These are phyloP conservation scores for Fomitopsis pulvina DNA, from an alignment of 768 basidiomycete species.

Conservation along the genomic window DNA sequence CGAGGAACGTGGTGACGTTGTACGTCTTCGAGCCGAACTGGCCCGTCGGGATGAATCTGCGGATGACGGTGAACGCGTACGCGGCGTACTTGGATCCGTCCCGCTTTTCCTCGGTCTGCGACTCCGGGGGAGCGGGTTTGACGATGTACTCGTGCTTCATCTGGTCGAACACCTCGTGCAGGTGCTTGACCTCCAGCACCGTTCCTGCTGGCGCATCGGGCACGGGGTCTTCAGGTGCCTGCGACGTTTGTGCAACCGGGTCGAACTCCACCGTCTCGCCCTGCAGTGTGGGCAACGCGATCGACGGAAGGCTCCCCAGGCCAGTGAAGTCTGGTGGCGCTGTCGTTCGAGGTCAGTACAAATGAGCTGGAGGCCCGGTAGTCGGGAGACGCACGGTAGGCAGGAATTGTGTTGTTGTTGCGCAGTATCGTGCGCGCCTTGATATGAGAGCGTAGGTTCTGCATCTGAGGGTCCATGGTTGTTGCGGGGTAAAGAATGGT, in stretches of 20 bases:
- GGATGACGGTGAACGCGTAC: constrained; percentile 22
- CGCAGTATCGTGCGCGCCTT: no score
- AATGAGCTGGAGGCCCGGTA: no score
- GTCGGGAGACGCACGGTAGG: no score
- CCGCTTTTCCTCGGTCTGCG: constrained; percentile 7
- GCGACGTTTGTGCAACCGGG: neutral
- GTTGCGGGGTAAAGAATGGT: no score
- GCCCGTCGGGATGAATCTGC: constrained; percentile 18
- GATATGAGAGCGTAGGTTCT: no score
- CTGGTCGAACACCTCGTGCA: constrained; percentile 18
- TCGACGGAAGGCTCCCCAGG: neutral
- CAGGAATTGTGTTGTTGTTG: no score
- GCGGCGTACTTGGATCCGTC: constrained; percentile 18
- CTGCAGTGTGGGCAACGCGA: constrained; percentile 11
- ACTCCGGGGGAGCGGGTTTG: constrained; percentile 16
- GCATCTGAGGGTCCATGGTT: no score
- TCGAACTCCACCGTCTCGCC: constrained; percentile 18
- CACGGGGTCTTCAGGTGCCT: constrained; percentile 8
- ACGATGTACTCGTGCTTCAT: constrained; percentile 18
- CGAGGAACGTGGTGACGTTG: constrained; percentile 26
- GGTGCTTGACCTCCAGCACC: constrained; percentile 18
- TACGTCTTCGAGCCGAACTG: constrained; percentile 8
- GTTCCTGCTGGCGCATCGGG: constrained; percentile 16
- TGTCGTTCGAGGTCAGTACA: no score
- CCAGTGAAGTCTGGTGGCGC: no score